Percentiles rank a stretch among this genome's conserved stretches.
Conservation (phyloP, 108 stramenopile species). For the Cylindrotheca closterium region DNA sequence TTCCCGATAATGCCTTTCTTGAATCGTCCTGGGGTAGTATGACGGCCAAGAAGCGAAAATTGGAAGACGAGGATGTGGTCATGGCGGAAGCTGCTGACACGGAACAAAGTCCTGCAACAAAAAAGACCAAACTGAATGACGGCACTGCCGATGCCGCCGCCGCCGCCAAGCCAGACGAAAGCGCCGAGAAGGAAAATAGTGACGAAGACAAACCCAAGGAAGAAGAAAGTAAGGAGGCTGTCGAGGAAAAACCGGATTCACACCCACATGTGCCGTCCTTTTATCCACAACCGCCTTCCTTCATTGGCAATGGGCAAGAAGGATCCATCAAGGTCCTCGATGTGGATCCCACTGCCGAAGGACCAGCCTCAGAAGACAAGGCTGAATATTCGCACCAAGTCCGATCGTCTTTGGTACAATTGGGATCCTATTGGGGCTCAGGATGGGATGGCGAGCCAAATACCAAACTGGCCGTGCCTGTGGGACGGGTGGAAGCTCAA, state of each 20-base stretch:
- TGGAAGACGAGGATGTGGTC: constrained; percentile 13
- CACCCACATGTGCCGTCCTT: constrained; percentile 22
- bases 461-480: constrained; percentile 19
- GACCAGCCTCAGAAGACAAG: background rate
- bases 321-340: constrained; percentile 23
- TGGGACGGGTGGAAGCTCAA: constrained; percentile 13
- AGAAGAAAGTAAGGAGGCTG: background rate
- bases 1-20: constrained; percentile 46
- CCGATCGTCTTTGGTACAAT: constrained; percentile 48
- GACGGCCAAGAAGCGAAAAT: constrained; percentile 17
- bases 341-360: background rate
- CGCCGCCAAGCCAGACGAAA: constrained; percentile 6
- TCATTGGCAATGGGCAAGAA: constrained; percentile 5
- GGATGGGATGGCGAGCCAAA: constrained; percentile 16
- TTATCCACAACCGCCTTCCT: constrained; percentile 31
- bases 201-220: constrained; percentile 2
- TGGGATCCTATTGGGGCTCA: constrained; percentile 49
- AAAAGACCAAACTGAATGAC: constrained; percentile 24
- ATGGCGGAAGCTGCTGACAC: constrained; percentile 19
- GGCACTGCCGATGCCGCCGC: background rate
- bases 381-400: constrained; percentile 22
- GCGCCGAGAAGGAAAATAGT: background rate
- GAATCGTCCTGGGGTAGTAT: constrained; percentile 32
- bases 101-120: constrained; percentile 6
- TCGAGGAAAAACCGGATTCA: background rate